Base-by-base conservation (phyloP, 78 protist species). In the Reticulomyxa filosa region DNA sequence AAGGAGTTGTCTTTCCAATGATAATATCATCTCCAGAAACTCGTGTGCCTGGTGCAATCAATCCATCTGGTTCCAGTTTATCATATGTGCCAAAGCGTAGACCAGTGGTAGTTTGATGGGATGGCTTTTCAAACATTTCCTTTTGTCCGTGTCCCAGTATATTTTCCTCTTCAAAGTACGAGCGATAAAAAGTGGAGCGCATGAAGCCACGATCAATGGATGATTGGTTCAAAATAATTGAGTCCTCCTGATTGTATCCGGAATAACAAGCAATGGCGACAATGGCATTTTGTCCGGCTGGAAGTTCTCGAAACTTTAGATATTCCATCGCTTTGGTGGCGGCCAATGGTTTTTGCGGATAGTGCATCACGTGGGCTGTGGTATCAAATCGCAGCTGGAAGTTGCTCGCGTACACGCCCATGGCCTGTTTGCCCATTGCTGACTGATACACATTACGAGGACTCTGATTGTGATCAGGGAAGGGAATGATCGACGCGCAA, bases 351-450 rank as follows among this genome's bases (percentile, higher is more conserved):
- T 85, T 83, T 70, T 97, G 99, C 25, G 99, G 98, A 67, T 97
- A 94, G 76, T 69, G 84, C 36, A 97, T 78, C 51, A 94, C 90
- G 75, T 97, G 86, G 0, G 95, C 90, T 57, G 82, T 29, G 17
- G 99, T 91, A 82, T 97, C 99, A 87, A 90, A 81, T 51, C 99
- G 84, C 20, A 78, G 6, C 73, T 79, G 88, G 87, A 81, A 94
- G 83, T 90, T 87, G 61, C 91, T 77, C 65, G 75, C 82, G 65
- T 90, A 89, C 42, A 93, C 78, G 42, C 75, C 76, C 79, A 78
- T 69, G 23, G 87, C 89, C 76, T 96, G 99, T 80, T 97, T 97
- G 63, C 99, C 99, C 99, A 97, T 97, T 59, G 99, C 99, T 7
- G 89, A 74, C 72, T 97, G 99, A 81, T 97, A 97, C 55, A 93